Conservation (phyloP, 768 basidiomycete species). For the Coprinopsis marcescibilis region DNA sequence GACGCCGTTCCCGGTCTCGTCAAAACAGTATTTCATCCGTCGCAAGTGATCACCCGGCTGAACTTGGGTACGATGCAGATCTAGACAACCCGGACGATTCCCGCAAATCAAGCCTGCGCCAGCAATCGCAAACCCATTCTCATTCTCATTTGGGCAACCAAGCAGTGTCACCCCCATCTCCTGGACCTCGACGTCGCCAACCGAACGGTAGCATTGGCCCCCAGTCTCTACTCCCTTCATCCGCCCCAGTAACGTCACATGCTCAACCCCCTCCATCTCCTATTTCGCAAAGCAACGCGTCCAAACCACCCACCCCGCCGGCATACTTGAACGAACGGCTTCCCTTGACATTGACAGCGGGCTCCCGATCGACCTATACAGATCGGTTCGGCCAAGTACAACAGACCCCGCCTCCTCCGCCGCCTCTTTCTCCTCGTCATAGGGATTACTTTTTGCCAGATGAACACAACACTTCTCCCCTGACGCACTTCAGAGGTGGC, state of each 20-base stretch:
- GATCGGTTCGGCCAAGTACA: conserved; percentile 27
- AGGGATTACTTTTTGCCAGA: conserved; percentile 36
- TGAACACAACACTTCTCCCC: conserved; percentile 31
- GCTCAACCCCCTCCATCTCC: conserved; percentile 34
- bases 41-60: conserved; percentile 51
- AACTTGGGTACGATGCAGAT: conserved; percentile 72
- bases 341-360: conserved; percentile 16
- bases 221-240: conserved; percentile 1
- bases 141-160: conserved; percentile 11
- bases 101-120: conserved; percentile 35
- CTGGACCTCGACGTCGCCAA: conserved; percentile 35
- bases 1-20: conserved; percentile 49
- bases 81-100: conserved; percentile 53
- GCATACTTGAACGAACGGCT: conserved; percentile 16
- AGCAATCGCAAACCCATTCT: conserved; percentile 19
- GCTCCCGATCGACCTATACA: conserved; percentile 18
- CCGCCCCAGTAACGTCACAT: conserved; percentile 8
- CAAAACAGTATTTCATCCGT: conserved; percentile 67
- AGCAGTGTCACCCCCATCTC: conserved; percentile 23
- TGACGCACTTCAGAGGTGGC: conserved; percentile 37
- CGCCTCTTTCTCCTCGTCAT: conserved; percentile 42
- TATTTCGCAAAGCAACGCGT: conserved; percentile 21
- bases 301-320: conserved; percentile 32
- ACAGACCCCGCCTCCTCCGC: conserved; percentile 33
- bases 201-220: conserved; percentile 23